phyloP scores from a whole-genome alignment of 1,139 yeast species.

The Hyphopichia burtonii region DNA sequence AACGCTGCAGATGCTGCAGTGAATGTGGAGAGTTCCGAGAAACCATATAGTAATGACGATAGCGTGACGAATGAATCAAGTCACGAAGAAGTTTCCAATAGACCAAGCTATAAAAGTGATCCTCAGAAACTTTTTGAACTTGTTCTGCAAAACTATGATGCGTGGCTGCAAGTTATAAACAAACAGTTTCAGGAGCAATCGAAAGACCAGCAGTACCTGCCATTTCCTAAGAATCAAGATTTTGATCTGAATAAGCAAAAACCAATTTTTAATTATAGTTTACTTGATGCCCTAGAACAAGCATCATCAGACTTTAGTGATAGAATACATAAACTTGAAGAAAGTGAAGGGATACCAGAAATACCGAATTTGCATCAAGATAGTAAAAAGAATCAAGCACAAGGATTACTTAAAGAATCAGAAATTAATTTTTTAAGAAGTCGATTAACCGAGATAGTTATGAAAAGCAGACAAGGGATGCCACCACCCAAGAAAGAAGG shows the following conservation, averaged over 20 bases:
- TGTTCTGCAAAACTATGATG: conserved; percentile 38
- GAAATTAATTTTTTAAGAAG: conserved; percentile 34
- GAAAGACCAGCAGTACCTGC: conserved; percentile 27
- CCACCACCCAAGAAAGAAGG: conserved; percentile 19
- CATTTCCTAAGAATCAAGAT: conserved; percentile 24
- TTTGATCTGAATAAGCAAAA: conserved; percentile 10
- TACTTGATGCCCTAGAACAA: conserved; percentile 32
- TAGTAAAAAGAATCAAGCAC: background rate
- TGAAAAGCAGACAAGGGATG: conserved; percentile 1
- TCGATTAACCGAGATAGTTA: conserved; percentile 19
- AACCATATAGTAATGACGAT: background rate
- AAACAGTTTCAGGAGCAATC: conserved; percentile 25
- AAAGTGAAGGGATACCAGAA: conserved; percentile 2
- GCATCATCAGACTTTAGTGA: conserved; percentile 7
- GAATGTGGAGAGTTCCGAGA: background rate
- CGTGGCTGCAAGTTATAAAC: conserved; percentile 38
- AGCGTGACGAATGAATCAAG: background rate
- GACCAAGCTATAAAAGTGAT: conserved; percentile 7
- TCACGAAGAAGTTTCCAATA: background rate
- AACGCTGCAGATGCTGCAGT: background rate
- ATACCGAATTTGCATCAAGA: conserved; percentile 3
- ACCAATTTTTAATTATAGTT: conserved; percentile 30
- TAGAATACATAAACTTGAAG: conserved; percentile 3
- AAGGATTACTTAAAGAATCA: conserved; percentile 23
- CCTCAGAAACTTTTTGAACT: conserved; percentile 33